Evolutionary conservation across 2,329 filamentous ascomycete genomes (phyloP), one percentile per base, ranked within the genome.

Genomic region (Colletotrichum sp.): DNA sequence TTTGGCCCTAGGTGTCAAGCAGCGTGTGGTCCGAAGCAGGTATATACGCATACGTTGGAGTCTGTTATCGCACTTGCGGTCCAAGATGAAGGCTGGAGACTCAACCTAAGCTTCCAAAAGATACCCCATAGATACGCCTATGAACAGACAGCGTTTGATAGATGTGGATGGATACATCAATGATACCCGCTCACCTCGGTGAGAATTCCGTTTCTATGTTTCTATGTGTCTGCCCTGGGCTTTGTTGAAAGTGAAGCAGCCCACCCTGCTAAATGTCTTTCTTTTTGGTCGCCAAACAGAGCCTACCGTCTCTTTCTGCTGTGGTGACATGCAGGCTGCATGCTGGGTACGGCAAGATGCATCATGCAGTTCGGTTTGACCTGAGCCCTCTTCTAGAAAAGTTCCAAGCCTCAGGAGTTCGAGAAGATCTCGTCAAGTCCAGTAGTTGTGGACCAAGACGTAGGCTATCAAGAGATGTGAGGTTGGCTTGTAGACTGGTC

Each of bases 131-230:
- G 34, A 56, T 36, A 38, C 21, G 24, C 18, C 38, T 32, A n/a
- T 30, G 5, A 18, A 18, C 34, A 58, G 38, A 26, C 32, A 36
- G 36, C 26, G 30, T n/a, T 61, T 28, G 26, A 32, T 70, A 70
- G 26, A 70, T 52, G 36, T 73, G 62, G 69, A 67, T 62, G 28
- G 69, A 36, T 18, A 62, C 34, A 69, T 48, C 12, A 62, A 73
- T 73, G 70, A 76, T 73, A 76, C 73, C 73, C 73, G 43, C 70
- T 68, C 70, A 48, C 70, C 24, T 52, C 21, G 43, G 64, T 73
- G 73, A 68, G 70, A 62, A 34, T 52, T 15, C n/a, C 8, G 24
- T 64, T 60, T 69, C 30, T 69, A 15, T 30, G n/a, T 48, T 52
- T 26, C 26, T 52, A 28, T 38, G 30, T 15, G 24, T 15, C 24